Evolutionary conservation across 108 stramenopile genomes (phyloP).

Genomic region (Bacterosira constricta): DNA sequence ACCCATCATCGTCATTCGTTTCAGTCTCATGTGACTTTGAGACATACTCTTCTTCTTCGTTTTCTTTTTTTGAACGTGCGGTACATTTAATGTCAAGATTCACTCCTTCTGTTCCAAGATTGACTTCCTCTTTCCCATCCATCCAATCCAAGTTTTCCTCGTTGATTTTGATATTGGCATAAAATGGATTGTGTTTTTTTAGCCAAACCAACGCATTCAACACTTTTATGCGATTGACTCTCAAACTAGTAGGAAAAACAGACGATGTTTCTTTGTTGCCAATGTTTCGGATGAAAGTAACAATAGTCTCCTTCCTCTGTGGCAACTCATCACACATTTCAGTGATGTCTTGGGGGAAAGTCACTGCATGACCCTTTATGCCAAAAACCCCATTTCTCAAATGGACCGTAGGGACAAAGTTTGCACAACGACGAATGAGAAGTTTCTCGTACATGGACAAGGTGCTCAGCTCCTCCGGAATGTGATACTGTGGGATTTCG

Average conservation of each 20-base stretch:
- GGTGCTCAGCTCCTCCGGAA: neutral
- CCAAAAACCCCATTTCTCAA: neutral
- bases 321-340: neutral
- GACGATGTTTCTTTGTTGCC: neutral
- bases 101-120: neutral
- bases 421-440: neutral
- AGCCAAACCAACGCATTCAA: neutral
- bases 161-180: neutral
- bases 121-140: neutral
- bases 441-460: neutral
- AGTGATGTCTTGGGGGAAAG: neutral
- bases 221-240: neutral
- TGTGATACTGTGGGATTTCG: neutral
- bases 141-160: neutral
- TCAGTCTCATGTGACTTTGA: too few relatives aligned
- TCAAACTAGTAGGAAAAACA: neutral
- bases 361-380: neutral
- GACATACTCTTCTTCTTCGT: too few relatives aligned
- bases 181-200: neutral
- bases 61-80: too few relatives aligned
- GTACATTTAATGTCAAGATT: neutral
- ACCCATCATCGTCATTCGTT: neutral
- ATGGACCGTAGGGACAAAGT: neutral
- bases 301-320: neutral
- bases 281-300: neutral